Evolutionary conservation across 306 rosid genomes (phyloP).

Genomic region (Castanea crenata): DNA sequence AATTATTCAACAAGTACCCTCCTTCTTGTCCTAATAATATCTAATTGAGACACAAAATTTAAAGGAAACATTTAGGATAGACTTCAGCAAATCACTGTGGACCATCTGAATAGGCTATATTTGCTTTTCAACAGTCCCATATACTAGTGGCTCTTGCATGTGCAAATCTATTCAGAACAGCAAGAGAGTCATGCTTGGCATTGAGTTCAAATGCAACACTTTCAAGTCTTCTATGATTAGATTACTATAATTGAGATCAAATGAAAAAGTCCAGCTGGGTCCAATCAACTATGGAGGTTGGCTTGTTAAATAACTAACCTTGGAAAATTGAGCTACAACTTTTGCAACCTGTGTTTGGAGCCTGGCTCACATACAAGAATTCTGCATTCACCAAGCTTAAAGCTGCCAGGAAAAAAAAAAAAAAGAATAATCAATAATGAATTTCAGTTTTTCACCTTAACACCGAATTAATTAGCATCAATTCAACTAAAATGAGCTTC

Average conservation of each 20-base stretch:
- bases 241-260: background rate
- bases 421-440: background rate
- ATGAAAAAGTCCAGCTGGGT: background rate
- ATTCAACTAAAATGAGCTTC: background rate
- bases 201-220: background rate
- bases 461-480: slow-evolving; percentile 14
- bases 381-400: slow-evolving; percentile 42
- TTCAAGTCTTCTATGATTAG: background rate
- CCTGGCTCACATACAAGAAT: background rate
- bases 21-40: background rate
- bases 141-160: background rate
- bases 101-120: background rate
- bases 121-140: background rate
- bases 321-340: slow-evolving; percentile 84
- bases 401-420: too few relatives aligned
- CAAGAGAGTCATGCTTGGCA: background rate
- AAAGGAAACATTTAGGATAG: background rate
- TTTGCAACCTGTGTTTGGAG: slow-evolving; percentile 80
- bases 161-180: background rate
- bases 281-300: background rate
- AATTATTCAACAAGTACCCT: slow-evolving; percentile 20
- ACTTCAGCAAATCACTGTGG: background rate
- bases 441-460: slow-evolving; percentile 1
- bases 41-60: background rate
- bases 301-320: slow-evolving; percentile 50